These are phyloP conservation scores for Erythrophleum ivorense DNA, from an alignment of 331 rosid species.

Conservation along the genomic window DNA sequence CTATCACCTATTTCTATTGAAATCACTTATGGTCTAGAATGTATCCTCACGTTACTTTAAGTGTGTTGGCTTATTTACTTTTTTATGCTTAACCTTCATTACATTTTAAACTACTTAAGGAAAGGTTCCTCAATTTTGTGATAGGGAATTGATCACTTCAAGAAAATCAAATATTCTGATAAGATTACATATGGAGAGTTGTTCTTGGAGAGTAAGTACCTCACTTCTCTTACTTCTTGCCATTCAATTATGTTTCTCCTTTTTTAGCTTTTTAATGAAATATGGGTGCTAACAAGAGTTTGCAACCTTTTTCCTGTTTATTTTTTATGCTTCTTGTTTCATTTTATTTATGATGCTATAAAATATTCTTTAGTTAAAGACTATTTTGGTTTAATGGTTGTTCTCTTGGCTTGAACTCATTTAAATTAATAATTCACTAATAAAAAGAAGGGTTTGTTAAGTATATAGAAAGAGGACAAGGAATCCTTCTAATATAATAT, in stretches of 20 bases:
- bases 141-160: constrained; percentile 98
- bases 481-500: background rate
- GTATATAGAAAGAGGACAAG: constrained; percentile 6
- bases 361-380: background rate
- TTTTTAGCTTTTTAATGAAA: constrained; percentile 20
- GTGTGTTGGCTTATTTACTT: constrained; percentile 47
- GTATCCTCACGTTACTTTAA: constrained; percentile 93
- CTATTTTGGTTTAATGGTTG: constrained; percentile 18
- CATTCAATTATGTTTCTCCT: constrained; percentile 35
- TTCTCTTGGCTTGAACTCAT: constrained; percentile 29
- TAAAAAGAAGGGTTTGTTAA: background rate
- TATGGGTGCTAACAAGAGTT: constrained; percentile 10
- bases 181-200: constrained; percentile 94
- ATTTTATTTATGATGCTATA: constrained; percentile 15
- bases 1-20: constrained; percentile 89
- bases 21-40: constrained; percentile 96
- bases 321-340: background rate
- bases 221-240: constrained; percentile 36
- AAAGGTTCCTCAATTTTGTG: constrained; percentile 41
- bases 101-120: constrained; percentile 2
- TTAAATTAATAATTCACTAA: constrained; percentile 2
- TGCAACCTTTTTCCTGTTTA: constrained; percentile 5
- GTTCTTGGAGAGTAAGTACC: constrained; percentile 93
- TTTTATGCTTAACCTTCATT: constrained; percentile 20
- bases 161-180: constrained; percentile 88